Evolutionary conservation across 768 basidiomycete species (phyloP), one percentile per base, ranked within the genome.

Genomic region (Chiua virens): DNA sequence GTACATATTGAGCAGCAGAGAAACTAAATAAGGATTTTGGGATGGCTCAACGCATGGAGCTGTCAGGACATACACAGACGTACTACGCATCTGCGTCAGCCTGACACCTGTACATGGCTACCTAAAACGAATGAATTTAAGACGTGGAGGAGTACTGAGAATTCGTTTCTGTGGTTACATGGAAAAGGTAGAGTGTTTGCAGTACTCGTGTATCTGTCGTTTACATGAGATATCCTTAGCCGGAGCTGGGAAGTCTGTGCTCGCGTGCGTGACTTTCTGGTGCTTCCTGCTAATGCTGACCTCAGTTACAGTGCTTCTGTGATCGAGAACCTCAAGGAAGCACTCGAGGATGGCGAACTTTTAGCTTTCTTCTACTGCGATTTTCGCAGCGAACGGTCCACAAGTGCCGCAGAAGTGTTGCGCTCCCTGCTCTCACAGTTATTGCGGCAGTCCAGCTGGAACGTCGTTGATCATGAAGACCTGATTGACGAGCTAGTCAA

Each of bases 351-450:
- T 13, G 50, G 28, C 10, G 48, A 57, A 8, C 6, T 44, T 1
- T 20, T 63, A 11, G 25, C 17, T 4, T 57, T 44, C n/a, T 60
- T 63, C 15, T 63, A 66, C 6, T 63, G 60, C 3, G 50, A 63
- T 40, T 66, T 63, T 10, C 57, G 53, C 20, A 45, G 25, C 1
- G 52, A 55, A 20, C 47, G 42, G 17, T 45, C 52, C 1, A 61
- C 39, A 23, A 49, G 18, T 20, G 37, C 49, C 2, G 15, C 37
- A 8, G 52, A 58, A 28, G 42, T 59, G 17, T 43, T 63, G 42
- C 57, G 54, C 1, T 59, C 63, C 8, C 10, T 65, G 0, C 44
- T 59, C n/a, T 51, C 42, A 6, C 63, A 63, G 28, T 17, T 59
- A 1, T 20, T 65, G 4, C 50, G 38, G 8, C 34, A 47, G 20